Conservation (phyloP, 2,329 filamentous ascomycete genomes). For the Trichoderma arundinaceum region DNA sequence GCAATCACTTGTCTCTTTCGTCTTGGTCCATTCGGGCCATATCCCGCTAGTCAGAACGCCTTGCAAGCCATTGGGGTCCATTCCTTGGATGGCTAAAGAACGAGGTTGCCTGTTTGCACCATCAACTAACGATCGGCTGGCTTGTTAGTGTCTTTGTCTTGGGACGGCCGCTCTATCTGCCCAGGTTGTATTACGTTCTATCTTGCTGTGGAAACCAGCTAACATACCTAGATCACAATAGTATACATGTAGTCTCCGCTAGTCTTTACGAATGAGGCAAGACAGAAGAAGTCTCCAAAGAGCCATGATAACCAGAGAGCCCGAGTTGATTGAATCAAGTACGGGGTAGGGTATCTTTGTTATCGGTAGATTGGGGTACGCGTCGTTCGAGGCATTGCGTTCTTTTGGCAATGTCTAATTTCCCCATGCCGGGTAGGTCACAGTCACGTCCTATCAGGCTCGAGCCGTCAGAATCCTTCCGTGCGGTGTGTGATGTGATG, state of each 20-base stretch:
- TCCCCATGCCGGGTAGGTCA: conserved; percentile 2
- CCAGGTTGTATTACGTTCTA: background rate
- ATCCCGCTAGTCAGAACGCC: conserved; percentile 2
- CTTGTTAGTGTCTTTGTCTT: background rate
- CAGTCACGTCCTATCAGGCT: background rate
- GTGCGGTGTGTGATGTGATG: conserved; percentile 17
- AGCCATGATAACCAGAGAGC: background rate
- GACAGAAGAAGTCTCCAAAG: background rate
- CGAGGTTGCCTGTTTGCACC: background rate
- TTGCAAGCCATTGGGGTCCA: conserved; percentile 10
- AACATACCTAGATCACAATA: background rate
- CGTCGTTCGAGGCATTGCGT: background rate
- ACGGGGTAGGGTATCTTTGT: conserved; percentile 5
- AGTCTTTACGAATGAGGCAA: conserved; percentile 2
- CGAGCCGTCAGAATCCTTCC: conserved; percentile 5
- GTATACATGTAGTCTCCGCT: background rate
- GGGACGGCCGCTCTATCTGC: background rate
- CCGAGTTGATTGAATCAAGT: background rate
- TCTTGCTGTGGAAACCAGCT: background rate
- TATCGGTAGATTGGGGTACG: background rate
- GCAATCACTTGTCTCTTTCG: background rate
- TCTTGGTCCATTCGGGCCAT: conserved; percentile 12
- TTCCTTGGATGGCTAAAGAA: background rate
- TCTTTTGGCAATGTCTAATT: background rate
- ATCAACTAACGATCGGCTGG: background rate